Evolutionary conservation across 1,139 yeast genomes (phyloP), one percentile per base, ranked within the genome.

Genomic region (Debaryomyces sp.): DNA sequence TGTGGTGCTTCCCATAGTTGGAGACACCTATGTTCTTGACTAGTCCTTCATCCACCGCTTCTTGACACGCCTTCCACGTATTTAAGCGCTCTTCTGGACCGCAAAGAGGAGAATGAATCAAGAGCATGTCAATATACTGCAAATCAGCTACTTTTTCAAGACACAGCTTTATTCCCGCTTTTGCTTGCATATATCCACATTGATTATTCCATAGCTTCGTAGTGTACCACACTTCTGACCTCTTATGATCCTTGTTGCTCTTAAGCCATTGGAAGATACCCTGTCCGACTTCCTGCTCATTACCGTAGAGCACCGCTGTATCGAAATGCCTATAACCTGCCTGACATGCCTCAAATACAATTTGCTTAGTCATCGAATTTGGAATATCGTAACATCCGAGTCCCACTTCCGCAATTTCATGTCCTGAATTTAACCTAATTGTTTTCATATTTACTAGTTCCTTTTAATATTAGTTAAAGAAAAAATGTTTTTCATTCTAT

Each of bases 181-280:
- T 57, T 18, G 73, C 67, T 18, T 50, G 48, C 1, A 36, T 22
- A 34, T 61, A 57, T 2, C 74, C 75, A 41, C 67, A 59, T 51
- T 70, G 71, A 39, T 66, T 64, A 49, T 71, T 67, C 75, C 76
- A 70, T 38, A 68, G 55, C 54, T 73, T 73, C 33, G 78, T 73
- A 6, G 94, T 85, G 61, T 84, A 87, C 57, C 81, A 85, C 21
- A 89, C 78, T 29, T 87, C 91, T 41, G 69, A 71, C 43, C 95
- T 69, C 49, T 73, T 72, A 44, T 75, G 66, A 17, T 67, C 54
- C 0, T 82, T 79, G 39, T 77, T 77, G 35, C 80, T 81, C 4
- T 68, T 57, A 12, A 86, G 53, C 81, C 84, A 86, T 43, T 71
- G 57, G 13, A 52, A 30, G 24, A 82, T 77, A 0, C 85, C 89